Conservation (phyloP, 495 filamentous ascomycete genomes). For the Niebla homalea region DNA sequence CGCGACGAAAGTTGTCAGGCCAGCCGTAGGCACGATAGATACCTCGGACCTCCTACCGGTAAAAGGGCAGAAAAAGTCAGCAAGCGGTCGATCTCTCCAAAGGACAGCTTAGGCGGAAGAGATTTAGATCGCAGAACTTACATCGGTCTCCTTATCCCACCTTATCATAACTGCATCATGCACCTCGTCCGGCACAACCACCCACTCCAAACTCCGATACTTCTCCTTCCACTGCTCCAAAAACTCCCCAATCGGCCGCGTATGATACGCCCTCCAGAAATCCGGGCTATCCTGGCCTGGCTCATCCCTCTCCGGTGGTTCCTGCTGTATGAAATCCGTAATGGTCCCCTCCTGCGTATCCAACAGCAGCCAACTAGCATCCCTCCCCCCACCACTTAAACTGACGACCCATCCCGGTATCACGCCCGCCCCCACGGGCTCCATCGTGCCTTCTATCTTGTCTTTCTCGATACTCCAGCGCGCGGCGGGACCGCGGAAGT, state of each 20-base stretch:
- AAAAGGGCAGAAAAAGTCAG: constrained; percentile 4
- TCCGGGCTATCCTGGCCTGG: constrained; percentile 9
- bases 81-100: neutral
- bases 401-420: constrained; percentile 10
- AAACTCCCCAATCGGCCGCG: constrained; percentile 7
- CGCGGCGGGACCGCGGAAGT: constrained; percentile 6
- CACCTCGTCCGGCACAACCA: constrained; percentile 5
- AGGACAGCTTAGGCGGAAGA: neutral
- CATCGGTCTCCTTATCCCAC: constrained; percentile 7
- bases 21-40: constrained; percentile 13
- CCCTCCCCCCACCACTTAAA: constrained; percentile 9
- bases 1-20: constrained; percentile 9
- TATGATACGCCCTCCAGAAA: constrained; percentile 12
- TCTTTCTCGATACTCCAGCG: constrained; percentile 8
- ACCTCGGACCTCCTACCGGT: constrained; percentile 6
- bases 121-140: constrained; percentile 4
- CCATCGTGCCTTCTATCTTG: constrained; percentile 6
- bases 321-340: constrained; percentile 12
- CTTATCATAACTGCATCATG: constrained; percentile 9
- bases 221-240: constrained; percentile 12
- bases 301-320: constrained; percentile 6
- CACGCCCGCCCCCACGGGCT: constrained; percentile 10
- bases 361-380: constrained; percentile 9
- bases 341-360: constrained; percentile 11
- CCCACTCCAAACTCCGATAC: constrained; percentile 9